A percentile compares a stretch with the other conserved stretches of the same genome.
Evolutionary conservation across 257 asterid species (phyloP).

Genomic region (Ilex aquifolium): DNA sequence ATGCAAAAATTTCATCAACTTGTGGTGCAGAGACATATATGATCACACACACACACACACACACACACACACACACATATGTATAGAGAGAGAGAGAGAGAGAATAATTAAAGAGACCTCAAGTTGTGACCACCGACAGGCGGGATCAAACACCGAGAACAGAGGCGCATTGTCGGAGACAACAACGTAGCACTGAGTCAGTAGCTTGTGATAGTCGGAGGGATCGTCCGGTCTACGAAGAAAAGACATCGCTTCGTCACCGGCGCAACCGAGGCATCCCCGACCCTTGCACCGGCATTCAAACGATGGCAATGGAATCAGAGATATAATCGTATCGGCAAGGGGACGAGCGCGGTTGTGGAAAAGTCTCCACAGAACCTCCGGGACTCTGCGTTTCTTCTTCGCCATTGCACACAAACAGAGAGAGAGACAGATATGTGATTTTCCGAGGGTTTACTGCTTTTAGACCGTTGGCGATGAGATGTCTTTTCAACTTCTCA

Average conservation of each 20-base stretch:
- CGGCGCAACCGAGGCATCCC: conserved; percentile 64
- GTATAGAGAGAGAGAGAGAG: neutral
- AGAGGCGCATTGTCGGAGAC: conserved; percentile 56
- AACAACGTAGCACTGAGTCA: conserved; percentile 51
- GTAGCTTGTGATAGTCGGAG: conserved; percentile 58
- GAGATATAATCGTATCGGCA: conserved; percentile 44
- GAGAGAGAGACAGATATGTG: neutral
- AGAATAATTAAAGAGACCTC: conserved; percentile 30
- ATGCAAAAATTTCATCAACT: too few relatives aligned
- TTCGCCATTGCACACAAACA: conserved; percentile 26
- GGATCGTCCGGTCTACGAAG: conserved; percentile 49
- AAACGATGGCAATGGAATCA: conserved; percentile 31
- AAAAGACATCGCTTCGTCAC: conserved; percentile 36
- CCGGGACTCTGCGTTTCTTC: conserved; percentile 55
- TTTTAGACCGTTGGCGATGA: too few relatives aligned
- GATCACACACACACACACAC: neutral
- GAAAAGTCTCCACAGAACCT: conserved; percentile 62
- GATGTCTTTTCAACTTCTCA: too few relatives aligned
- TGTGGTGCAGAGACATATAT: neutral
- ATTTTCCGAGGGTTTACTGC: too few relatives aligned
- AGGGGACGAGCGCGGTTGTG: conserved; percentile 61
- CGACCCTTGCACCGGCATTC: conserved; percentile 47
- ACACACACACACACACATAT: neutral
- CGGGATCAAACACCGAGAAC: conserved; percentile 36
- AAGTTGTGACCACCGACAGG: conserved; percentile 46